phyloP scores from a whole-genome alignment of 2,329 filamentous ascomycete genomes.

The Sphaerulina musiva region DNA sequence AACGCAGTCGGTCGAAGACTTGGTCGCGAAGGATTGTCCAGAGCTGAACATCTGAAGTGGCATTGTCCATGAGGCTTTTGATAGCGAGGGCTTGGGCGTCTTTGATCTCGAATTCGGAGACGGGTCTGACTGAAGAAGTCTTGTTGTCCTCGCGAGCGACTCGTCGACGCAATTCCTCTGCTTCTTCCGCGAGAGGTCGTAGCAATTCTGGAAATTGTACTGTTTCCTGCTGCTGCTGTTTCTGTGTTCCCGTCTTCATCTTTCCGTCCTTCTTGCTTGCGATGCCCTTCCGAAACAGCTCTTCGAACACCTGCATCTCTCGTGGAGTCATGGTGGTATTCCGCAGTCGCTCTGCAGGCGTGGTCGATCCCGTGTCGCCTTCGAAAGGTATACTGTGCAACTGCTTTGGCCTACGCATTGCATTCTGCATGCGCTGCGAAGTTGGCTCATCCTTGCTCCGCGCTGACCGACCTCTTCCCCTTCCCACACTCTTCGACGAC shows the following conservation, averaged over 20 bases:
- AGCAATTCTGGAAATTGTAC: slow-evolving; percentile 18
- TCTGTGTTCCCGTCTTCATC: neutral
- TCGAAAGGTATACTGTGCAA: slow-evolving; percentile 18
- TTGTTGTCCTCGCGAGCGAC: neutral
- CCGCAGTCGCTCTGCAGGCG: slow-evolving; percentile 10
- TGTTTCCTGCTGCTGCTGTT: neutral
- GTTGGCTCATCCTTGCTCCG: neutral
- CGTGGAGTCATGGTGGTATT: slow-evolving; percentile 21
- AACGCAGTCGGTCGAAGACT: slow-evolving; percentile 49
- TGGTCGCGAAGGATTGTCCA: slow-evolving; percentile 62
- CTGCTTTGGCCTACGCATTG: neutral
- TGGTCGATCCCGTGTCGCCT: slow-evolving; percentile 6
- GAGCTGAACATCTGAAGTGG: slow-evolving; percentile 56
- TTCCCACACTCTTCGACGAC: neutral
- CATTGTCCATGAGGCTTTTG: slow-evolving; percentile 48
- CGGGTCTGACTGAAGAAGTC: neutral
- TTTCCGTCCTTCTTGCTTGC: slow-evolving; percentile 3
- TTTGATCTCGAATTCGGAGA: slow-evolving; percentile 8
- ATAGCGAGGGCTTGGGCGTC: slow-evolving; percentile 38
- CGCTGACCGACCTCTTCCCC: neutral
- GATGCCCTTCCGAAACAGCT: slow-evolving; percentile 14
- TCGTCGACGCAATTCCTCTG: slow-evolving; percentile 9
- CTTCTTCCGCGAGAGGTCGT: slow-evolving; percentile 21
- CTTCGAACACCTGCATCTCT: slow-evolving; percentile 19
- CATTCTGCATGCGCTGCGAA: slow-evolving; percentile 1